phyloP scores from a whole-genome alignment of 495 filamentous ascomycete genomes.

The Xylaria scruposa region DNA sequence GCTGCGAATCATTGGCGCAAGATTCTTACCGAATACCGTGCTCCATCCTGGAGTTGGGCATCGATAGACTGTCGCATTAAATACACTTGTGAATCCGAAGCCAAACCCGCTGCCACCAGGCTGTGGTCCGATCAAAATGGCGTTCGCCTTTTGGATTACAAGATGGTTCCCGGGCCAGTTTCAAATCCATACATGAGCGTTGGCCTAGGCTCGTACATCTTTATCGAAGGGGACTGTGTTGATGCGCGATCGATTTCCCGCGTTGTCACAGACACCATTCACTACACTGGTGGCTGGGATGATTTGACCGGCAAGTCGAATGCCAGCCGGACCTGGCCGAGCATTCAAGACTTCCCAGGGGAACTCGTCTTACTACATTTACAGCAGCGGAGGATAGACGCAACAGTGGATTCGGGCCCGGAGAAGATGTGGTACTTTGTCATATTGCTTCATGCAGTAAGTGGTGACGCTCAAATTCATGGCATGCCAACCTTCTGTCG shows the following conservation, averaged over 20 bases:
- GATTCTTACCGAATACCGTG: background rate
- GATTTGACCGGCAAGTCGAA: background rate
- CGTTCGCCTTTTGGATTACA: background rate
- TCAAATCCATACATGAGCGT: background rate
- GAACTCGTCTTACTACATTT: background rate
- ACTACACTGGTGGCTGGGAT: background rate
- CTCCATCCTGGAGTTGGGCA: background rate
- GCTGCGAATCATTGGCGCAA: background rate
- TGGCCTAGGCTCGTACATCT: background rate
- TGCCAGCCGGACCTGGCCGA: background rate
- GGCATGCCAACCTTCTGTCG: background rate
- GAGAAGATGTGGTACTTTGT: background rate
- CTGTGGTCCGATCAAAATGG: background rate
- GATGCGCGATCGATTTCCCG: background rate
- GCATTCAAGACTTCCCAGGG: background rate
- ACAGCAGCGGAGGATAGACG: background rate
- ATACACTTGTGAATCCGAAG: background rate
- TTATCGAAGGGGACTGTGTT: background rate
- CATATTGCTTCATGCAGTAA: background rate
- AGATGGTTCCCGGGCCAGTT: background rate
- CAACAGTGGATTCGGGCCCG: background rate
- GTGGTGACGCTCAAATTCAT: background rate
- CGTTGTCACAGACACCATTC: background rate
- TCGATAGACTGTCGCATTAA: background rate
- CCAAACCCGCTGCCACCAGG: background rate